These are phyloP conservation scores for Paulownia fortunei DNA, from an alignment of 257 asterid species.

Conservation along the genomic window DNA sequence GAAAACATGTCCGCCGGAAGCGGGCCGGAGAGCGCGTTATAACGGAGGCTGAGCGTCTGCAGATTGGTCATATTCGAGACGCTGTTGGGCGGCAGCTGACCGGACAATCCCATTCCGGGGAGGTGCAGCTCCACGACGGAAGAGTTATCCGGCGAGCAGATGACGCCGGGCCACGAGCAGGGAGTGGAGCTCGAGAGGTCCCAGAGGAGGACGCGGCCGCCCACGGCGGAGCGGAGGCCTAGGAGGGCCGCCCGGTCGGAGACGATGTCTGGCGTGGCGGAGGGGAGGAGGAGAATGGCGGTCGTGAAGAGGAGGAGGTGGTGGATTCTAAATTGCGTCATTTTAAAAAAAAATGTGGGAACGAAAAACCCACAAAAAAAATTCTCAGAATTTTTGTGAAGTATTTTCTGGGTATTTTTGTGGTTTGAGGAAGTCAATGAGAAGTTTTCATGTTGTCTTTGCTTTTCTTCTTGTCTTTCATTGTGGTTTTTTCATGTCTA, in stretches of 20 bases:
- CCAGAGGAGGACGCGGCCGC: slow-evolving; percentile 85
- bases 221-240: slow-evolving; percentile 72
- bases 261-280: slow-evolving; percentile 57
- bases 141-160: slow-evolving; percentile 60
- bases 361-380: neutral
- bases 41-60: slow-evolving; percentile 82
- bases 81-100: slow-evolving; percentile 60
- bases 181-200: slow-evolving; percentile 64
- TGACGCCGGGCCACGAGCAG: slow-evolving; percentile 80
- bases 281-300: slow-evolving; percentile 36
- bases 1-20: slow-evolving; percentile 68
- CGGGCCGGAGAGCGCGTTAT: slow-evolving; percentile 71
- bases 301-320: slow-evolving; percentile 34
- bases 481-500: slow-evolving; percentile 10
- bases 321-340: slow-evolving; percentile 31
- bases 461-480: slow-evolving; percentile 10
- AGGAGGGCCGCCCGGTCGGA: slow-evolving; percentile 85
- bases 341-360: slow-evolving; percentile 27
- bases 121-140: slow-evolving; percentile 71
- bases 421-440: slow-evolving; percentile 22
- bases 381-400: neutral
- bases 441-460: slow-evolving; percentile 19
- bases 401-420: neutral
- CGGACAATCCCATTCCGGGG: slow-evolving; percentile 91
- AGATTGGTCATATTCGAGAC: slow-evolving; percentile 67